Evolutionary conservation across 495 filamentous ascomycete genomes (phyloP), one percentile per base, ranked within the genome.

Genomic region (Lichina pygmaea): DNA sequence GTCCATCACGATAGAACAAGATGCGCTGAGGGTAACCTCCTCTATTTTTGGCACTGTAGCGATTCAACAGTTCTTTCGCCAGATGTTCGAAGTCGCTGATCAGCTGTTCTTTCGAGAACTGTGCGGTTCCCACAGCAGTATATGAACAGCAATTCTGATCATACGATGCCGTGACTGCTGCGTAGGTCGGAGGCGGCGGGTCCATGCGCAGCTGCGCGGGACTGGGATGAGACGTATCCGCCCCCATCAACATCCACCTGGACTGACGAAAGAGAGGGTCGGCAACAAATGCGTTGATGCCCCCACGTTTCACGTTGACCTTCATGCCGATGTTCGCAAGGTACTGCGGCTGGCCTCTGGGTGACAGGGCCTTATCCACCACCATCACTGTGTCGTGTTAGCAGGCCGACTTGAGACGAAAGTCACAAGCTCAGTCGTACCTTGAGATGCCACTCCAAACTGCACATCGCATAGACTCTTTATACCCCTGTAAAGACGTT

Each of bases 221-320:
- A 0, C 79, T 81, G 0, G 86, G 86, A 52, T 93, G 86, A 0
- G 83, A 89, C 3, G 92, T 84, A 52, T 93, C 86, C 40, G 84
- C 74, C 0, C 86, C 86, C 34, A 86, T 66, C 13, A 93, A 61
- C 79, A 93, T 93, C 45, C 45, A 47, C 5, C 13, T 17, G 0
- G 79, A 85, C 45, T 70, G 71, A 6, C 32, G 8, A 33, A 47
- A 40, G 0, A 47, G 15, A 6, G 66, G 66, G 16, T 75, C 62
- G 36, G 58, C 60, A 36, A 89, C 54, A n/a, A 82, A 54, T 53
- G 93, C 82, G 49, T 92, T 92, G 15, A 65, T 58, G 0, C 86
- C 86, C 6, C 83, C 82, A 47, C 77, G 65, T 59, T 93, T 93
- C 41, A 91, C 57, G 55, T 93, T 93, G 59, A 91, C 71, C 55